phyloP scores from a whole-genome alignment of 1,139 yeast genomes.

The Pichia cactophila region DNA sequence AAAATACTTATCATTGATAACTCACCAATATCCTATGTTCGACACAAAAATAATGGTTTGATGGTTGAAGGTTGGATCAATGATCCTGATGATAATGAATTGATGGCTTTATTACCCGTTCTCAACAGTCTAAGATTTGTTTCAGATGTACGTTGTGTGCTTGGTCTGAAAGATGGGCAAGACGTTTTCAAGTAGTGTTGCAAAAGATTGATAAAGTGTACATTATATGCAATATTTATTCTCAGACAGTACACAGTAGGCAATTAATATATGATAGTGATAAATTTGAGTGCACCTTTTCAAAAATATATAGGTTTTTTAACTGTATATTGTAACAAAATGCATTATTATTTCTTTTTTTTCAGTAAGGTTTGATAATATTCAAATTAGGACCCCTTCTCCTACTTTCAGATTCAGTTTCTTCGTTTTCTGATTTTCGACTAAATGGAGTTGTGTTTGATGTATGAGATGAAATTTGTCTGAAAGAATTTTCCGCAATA shows the following conservation, averaged over 20 bases:
- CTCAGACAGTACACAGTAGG: too few species aligned
- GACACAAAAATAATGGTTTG: slow-evolving; percentile 81
- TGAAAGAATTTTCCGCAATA: not conserved
- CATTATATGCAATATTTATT: too few species aligned
- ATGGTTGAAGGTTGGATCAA: slow-evolving; percentile 97
- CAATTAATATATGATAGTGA: too few species aligned
- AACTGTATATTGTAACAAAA: too few species aligned
- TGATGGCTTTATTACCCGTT: slow-evolving; percentile 73
- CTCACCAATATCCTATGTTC: slow-evolving; percentile 81
- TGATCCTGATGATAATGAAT: slow-evolving; percentile 81
- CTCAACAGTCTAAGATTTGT: slow-evolving; percentile 71
- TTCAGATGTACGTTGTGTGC: slow-evolving; percentile 77
- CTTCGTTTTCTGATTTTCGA: not conserved
- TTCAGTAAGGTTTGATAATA: not conserved
- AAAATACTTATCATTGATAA: slow-evolving; percentile 81
- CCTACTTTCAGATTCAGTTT: not conserved
- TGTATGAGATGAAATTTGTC: not conserved
- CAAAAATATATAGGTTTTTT: too few species aligned
- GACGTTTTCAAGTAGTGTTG: slow-evolving; percentile 37
- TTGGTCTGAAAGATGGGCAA: slow-evolving; percentile 76
- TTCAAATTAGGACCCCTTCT: slow-evolving; percentile 9
- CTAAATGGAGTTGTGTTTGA: not conserved
- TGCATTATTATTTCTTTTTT: not conserved
- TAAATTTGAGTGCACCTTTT: too few species aligned
- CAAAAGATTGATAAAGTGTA: not conserved